phyloP scores from a whole-genome alignment of 202 grass and related monocot species.

The Alloteropsis angusta region DNA sequence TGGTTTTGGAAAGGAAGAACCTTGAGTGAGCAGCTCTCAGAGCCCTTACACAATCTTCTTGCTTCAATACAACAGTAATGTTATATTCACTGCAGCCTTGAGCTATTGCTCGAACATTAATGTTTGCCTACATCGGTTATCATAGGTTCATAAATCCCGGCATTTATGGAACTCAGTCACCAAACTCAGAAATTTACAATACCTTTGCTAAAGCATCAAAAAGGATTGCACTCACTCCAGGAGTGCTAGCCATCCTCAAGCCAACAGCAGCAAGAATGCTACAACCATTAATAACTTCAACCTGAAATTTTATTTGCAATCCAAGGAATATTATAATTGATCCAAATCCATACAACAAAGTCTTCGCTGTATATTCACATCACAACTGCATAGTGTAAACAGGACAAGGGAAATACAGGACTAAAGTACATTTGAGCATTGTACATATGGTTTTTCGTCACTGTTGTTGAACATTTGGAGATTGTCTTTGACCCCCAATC shows the following conservation, averaged over 20 bases:
- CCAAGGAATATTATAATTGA: not conserved
- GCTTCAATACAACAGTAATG: conserved; percentile 96
- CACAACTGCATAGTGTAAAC: not conserved
- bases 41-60: conserved; percentile 91
- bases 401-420: not conserved
- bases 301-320: conserved; percentile 39
- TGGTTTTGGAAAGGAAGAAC: conserved; percentile 92
- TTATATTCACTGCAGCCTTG: conserved; percentile 99
- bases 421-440: not conserved
- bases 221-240: conserved; percentile 96
- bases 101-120: conserved; percentile 94
- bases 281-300: conserved; percentile 83
- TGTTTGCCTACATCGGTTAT: conserved; percentile 63
- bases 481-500: not conserved
- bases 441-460: not conserved
- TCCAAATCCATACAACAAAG: not conserved
- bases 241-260: conserved; percentile 95
- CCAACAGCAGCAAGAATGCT: conserved; percentile 98
- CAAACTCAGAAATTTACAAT: conserved; percentile 12
- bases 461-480: not conserved
- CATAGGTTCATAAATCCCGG: conserved; percentile 10
- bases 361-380: not conserved
- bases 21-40: conserved; percentile 82
- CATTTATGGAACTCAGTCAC: conserved; percentile 16
- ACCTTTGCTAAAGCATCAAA: conserved; percentile 99